Base-by-base conservation (phyloP, 805 yeast species). In the Kodamaea hsintzibuensis region DNA sequence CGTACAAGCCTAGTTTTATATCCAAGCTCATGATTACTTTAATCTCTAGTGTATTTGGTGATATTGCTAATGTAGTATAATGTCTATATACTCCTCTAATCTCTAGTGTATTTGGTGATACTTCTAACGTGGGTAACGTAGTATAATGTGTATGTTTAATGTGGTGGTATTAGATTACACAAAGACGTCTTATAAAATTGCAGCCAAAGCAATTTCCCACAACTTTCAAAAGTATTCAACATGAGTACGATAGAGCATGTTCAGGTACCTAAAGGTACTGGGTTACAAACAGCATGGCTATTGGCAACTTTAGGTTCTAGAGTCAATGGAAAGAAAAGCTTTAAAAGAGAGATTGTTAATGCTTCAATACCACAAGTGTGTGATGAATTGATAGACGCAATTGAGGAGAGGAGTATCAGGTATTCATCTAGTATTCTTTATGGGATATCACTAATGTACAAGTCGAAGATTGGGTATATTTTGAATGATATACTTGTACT, bases 391-490 rank as follows among this genome's bases (percentile, higher is more conserved):
- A 39, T 51, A 1, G n/a, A 14, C 38, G 38, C 51, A 14, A 10
- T 39, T 2, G 46, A 53, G 6, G 42, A 54, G 3, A 55, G 51
- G 3, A 47, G 51, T 2, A 66, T 74, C 10, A 63, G 83, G 43
- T 65, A 73, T 14, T 63, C 72, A 0, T 77, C 84, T 0, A 75
- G 66, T 49, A 63, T 83, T 8, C 61, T 83, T 53, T 73, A 77
- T 58, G 87, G 87, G 0, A 67, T 80, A 1, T 68, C 82, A 1
- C 57, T 83, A 45, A 69, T 77, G 25, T 81, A 79, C 61, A 79
- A 73, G 53, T 77, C 79, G 25, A 81, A 84, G 61, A 74, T 80
- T 0, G 76, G 75, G 2, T 77, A 76, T 58, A 74, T 79, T 57
- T 73, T 71, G n/a, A 60, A 60, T 17, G 79, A 76, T 51, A 50